These are phyloP conservation scores for Populus tomentosa DNA, from an alignment of 441 rosid species.

Conservation along the genomic window DNA sequence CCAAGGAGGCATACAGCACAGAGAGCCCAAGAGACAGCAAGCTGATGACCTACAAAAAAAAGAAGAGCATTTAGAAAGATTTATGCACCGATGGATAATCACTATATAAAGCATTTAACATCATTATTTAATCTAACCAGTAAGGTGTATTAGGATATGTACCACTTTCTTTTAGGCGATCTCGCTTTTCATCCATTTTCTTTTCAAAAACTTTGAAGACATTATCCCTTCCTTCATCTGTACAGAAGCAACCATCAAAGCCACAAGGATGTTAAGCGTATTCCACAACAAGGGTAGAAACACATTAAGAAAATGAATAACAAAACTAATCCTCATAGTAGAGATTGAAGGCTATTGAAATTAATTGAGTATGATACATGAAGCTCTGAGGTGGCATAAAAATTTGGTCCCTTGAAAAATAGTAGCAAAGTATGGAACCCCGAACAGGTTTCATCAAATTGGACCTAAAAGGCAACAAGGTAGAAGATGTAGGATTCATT, in stretches of 20 bases:
- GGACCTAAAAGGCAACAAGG: background rate
- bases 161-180: conserved; percentile 86
- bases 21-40: conserved; percentile 95
- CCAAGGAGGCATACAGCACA: conserved; percentile 98
- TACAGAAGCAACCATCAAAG: conserved; percentile 23
- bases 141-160: conserved; percentile 13
- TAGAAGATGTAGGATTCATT: background rate
- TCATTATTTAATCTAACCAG: background rate
- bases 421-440: background rate
- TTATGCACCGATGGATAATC: conserved; percentile 3
- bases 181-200: conserved; percentile 68
- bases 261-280: conserved; percentile 13
- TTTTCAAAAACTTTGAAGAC: conserved; percentile 76
- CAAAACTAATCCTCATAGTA: background rate
- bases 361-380: background rate
- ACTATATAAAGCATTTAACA: background rate
- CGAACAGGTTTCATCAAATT: background rate
- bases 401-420: background rate
- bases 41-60: conserved; percentile 62
- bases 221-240: conserved; percentile 61
- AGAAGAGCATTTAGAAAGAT: conserved; percentile 14
- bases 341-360: background rate
- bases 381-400: background rate
- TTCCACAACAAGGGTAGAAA: background rate
- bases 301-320: background rate